A percentile compares a stretch with the other conserved stretches of the same genome.
Conservation (phyloP, 768 basidiomycete genomes). For the Boletus eberwhitei region DNA sequence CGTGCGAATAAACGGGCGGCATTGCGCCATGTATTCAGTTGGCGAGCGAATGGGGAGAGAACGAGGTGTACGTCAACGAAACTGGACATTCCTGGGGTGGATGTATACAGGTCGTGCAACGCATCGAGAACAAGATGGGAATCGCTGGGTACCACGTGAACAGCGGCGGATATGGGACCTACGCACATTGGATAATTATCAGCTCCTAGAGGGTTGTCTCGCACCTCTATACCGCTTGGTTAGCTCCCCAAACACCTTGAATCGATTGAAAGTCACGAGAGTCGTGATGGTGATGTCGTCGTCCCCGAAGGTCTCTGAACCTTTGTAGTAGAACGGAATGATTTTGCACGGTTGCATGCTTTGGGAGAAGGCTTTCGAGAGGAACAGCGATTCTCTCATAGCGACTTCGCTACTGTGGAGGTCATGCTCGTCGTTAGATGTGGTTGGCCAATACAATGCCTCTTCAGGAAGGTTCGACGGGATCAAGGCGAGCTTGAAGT, state of each 20-base stretch:
- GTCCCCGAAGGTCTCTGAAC: conserved; percentile 48
- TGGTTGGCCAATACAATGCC: conserved; percentile 21
- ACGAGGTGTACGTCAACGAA: conserved; percentile 87
- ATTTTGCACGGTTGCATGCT: conserved; percentile 73
- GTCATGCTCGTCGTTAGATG: not conserved
- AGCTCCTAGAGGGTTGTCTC: conserved; percentile 8
- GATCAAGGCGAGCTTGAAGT: not conserved
- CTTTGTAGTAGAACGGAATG: conserved; percentile 79
- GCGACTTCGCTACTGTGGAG: conserved; percentile 12
- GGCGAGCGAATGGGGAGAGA: conserved; percentile 74
- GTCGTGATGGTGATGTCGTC: conserved; percentile 85
- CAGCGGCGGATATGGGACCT: conserved; percentile 85
- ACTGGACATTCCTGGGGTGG: conserved; percentile 59
- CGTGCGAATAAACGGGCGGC: conserved; percentile 80
- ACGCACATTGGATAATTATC: not conserved
- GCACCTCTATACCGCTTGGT: conserved; percentile 75
- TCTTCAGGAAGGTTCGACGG: conserved; percentile 12
- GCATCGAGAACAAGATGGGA: conserved; percentile 53
- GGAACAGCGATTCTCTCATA: conserved; percentile 49
- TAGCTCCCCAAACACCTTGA: conserved; percentile 68
- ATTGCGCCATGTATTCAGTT: conserved; percentile 91
- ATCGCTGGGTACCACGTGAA: conserved; percentile 55
- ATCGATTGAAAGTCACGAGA: conserved; percentile 75
- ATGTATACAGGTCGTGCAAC: conserved; percentile 63
- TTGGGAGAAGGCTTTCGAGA: conserved; percentile 67